Conservation (phyloP, 108 stramenopile species). For the Pinguiococcus pyrenoidosus region DNA sequence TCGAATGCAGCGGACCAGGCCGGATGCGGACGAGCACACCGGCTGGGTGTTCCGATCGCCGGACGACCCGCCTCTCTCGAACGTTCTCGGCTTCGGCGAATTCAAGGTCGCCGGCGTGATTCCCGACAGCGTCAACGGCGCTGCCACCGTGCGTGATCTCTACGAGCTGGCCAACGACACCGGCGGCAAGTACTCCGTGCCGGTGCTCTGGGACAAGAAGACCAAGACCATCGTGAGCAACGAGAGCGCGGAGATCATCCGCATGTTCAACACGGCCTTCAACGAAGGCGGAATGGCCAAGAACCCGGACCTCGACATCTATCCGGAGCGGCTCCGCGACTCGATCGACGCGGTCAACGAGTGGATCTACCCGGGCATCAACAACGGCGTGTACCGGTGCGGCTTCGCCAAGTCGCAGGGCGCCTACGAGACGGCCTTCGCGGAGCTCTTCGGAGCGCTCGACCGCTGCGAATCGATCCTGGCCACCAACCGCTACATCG, state of each 20-base stretch:
- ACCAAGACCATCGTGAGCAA: conserved; percentile 84
- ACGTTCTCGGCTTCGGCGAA: conserved; percentile 44
- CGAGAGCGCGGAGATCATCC: conserved; percentile 87
- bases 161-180: conserved; percentile 61
- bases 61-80: conserved; percentile 42
- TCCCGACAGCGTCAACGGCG: conserved; percentile 41
- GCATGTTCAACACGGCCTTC: conserved; percentile 87
- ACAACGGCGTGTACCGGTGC: conserved; percentile 91
- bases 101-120: conserved; percentile 44
- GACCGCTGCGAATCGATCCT: conserved; percentile 55
- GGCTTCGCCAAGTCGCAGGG: conserved; percentile 84
- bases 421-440: conserved; percentile 76
- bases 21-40: conserved; percentile 59
- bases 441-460: conserved; percentile 68
- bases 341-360: conserved; percentile 64
- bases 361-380: conserved; percentile 77
- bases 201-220: conserved; percentile 88
- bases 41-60: conserved; percentile 80
- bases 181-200: conserved; percentile 74
- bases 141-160: conserved; percentile 55
- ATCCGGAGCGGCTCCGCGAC: conserved; percentile 57
- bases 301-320: conserved; percentile 64
- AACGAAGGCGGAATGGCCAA: conserved; percentile 31
- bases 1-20: conserved; percentile 50
- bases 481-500: neutral